Conservation (phyloP, 805 yeast species). For the Vanderwaltozyma tropicalis region DNA sequence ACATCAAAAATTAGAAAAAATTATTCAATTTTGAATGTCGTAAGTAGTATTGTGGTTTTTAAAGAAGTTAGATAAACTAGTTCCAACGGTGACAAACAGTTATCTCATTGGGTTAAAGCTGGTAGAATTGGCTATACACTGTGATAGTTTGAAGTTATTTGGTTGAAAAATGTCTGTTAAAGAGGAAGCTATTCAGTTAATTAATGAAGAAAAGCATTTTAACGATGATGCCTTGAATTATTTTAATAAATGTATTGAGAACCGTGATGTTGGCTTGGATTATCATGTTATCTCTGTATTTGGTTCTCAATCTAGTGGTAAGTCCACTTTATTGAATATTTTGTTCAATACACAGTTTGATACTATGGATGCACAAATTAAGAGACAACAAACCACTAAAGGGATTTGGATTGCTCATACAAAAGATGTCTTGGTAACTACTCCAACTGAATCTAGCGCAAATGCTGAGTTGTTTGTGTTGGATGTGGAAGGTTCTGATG, state of each 20-base stretch:
- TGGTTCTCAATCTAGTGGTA: slow-evolving; percentile 96
- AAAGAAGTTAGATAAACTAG: too few relatives aligned
- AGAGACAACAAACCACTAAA: slow-evolving; percentile 83
- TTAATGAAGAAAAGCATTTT: slow-evolving; percentile 43
- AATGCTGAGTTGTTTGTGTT: slow-evolving; percentile 54
- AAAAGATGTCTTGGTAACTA: slow-evolving; percentile 26
- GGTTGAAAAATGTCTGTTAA: not conserved
- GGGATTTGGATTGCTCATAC: slow-evolving; percentile 72
- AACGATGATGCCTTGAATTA: slow-evolving; percentile 20
- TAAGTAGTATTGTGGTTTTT: too few relatives aligned
- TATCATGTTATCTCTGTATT: slow-evolving; percentile 92
- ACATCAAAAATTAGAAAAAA: too few relatives aligned
- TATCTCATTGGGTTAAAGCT: not conserved
- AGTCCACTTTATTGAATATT: slow-evolving; percentile 80
- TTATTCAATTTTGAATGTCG: too few relatives aligned
- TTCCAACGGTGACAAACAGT: too few relatives aligned
- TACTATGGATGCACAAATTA: slow-evolving; percentile 74
- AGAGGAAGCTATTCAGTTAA: slow-evolving; percentile 37
- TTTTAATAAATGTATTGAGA: slow-evolving; percentile 14
- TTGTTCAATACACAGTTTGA: slow-evolving; percentile 81
- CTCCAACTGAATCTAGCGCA: slow-evolving; percentile 5
- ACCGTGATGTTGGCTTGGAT: slow-evolving; percentile 44
- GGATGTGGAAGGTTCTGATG: slow-evolving; percentile 99
- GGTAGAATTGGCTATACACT: not conserved
- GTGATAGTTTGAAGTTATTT: not conserved